phyloP scores from a whole-genome alignment of 768 basidiomycete genomes.

The Kwoniella bestiolae region DNA sequence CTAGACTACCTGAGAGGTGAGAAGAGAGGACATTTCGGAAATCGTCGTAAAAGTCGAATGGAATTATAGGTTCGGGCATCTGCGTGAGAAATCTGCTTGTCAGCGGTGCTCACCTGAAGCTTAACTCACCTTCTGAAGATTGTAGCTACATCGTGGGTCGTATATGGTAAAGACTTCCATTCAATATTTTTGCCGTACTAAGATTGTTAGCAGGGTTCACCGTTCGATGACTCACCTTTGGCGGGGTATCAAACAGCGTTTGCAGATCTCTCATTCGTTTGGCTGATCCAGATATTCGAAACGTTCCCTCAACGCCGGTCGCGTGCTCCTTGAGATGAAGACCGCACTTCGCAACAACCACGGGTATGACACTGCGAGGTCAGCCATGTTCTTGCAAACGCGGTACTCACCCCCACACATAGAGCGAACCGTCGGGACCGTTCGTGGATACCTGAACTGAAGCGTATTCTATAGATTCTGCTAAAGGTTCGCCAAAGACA shows the following conservation, averaged over 20 bases:
- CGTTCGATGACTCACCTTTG: conserved; percentile 65
- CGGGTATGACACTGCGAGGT: conserved; percentile 73
- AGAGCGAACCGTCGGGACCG: conserved; percentile 61
- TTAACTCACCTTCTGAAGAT: conserved; percentile 73
- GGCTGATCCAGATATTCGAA: conserved; percentile 92
- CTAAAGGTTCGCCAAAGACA: conserved; percentile 85
- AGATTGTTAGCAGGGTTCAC: conserved; percentile 11
- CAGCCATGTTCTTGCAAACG: conserved; percentile 10
- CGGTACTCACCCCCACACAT: conserved; percentile 56
- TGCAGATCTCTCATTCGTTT: conserved; percentile 97
- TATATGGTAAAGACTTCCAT: conserved; percentile 83
- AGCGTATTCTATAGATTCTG: conserved; percentile 81
- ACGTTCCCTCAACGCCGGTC: conserved; percentile 89
- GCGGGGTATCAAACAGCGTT: conserved; percentile 82
- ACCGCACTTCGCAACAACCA: conserved; percentile 97
- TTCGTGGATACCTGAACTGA: conserved; percentile 93
- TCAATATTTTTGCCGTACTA: conserved; percentile 93
- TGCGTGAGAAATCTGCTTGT: conserved; percentile 74
- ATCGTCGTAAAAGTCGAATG: conserved; percentile 81
- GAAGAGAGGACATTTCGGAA: conserved; percentile 44
- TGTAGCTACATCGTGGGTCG: conserved; percentile 95
- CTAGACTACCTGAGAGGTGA: conserved; percentile 13
- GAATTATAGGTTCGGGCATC: conserved; percentile 97
- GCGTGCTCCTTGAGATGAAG: conserved; percentile 94
- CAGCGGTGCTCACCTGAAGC: conserved; percentile 5